Evolutionary conservation across 345 rosid species (phyloP).

Genomic region (Lepidium africanum): DNA sequence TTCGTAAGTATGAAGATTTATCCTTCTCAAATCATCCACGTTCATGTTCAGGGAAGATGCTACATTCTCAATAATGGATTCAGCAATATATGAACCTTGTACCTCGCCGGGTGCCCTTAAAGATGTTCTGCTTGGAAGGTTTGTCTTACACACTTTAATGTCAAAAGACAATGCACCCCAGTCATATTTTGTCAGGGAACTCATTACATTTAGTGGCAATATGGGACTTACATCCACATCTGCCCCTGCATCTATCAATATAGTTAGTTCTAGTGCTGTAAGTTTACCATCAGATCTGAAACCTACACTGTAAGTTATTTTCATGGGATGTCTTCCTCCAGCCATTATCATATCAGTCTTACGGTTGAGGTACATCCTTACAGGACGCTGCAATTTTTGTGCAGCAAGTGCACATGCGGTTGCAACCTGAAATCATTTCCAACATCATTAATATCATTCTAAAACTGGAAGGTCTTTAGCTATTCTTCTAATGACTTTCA

Average conservation of each 20-base stretch:
- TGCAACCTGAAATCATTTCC: conserved; percentile 45
- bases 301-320: conserved; percentile 76
- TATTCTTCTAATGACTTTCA: neutral
- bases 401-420: conserved; percentile 90
- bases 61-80: conserved; percentile 69
- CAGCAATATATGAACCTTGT: conserved; percentile 77
- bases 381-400: conserved; percentile 52
- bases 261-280: conserved; percentile 52
- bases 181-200: conserved; percentile 53
- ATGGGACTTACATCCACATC: conserved; percentile 46
- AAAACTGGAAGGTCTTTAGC: neutral
- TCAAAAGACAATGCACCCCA: conserved; percentile 87
- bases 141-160: conserved; percentile 76
- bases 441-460: neutral
- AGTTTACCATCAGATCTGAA: conserved; percentile 77
- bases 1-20: conserved; percentile 55
- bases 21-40: conserved; percentile 51
- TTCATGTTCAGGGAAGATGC: conserved; percentile 64
- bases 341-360: conserved; percentile 83
- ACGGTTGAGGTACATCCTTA: conserved; percentile 59
- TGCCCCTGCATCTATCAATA: conserved; percentile 60
- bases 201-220: conserved; percentile 36
- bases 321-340: conserved; percentile 97
- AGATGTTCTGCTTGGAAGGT: conserved; percentile 61
- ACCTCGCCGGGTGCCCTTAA: conserved; percentile 89